phyloP scores from a whole-genome alignment of 305 asterid species.

The Caryopteris hybrid region DNA sequence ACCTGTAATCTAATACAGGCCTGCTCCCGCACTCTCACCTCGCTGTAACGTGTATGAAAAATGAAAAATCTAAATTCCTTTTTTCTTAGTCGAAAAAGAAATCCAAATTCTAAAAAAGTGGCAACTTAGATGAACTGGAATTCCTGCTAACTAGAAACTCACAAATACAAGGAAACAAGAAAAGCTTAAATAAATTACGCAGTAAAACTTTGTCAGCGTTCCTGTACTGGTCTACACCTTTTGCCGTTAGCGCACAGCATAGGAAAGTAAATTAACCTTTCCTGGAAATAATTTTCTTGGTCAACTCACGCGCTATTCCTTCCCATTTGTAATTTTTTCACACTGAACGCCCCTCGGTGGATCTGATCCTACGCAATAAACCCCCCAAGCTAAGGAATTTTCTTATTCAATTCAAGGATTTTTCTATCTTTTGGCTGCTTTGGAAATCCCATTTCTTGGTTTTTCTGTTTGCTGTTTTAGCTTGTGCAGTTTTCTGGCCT shows the following conservation, averaged over 20 bases:
- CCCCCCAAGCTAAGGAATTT: constrained; percentile 9
- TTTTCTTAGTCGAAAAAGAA: neutral
- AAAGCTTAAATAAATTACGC: neutral
- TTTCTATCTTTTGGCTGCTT: constrained; percentile 6
- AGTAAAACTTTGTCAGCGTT: constrained; percentile 24
- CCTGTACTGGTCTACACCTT: neutral
- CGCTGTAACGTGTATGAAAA: no score
- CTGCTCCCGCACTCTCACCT: no score
- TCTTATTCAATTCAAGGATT: constrained; percentile 12
- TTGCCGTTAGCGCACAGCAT: constrained; percentile 15
- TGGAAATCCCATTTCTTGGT: constrained; percentile 22
- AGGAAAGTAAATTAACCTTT: neutral
- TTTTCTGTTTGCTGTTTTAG: constrained; percentile 12
- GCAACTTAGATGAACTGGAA: neutral
- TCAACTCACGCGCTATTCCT: constrained; percentile 40
- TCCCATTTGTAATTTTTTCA: neutral
- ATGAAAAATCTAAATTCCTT: no score
- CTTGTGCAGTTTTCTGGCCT: constrained; percentile 8
- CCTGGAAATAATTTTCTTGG: constrained; percentile 19
- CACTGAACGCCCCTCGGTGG: constrained; percentile 12
- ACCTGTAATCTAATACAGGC: no score
- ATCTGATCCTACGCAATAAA: constrained; percentile 21
- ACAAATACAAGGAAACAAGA: neutral
- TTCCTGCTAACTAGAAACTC: neutral
- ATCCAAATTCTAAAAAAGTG: neutral